Evolutionary conservation across 164 flowering plant species (phyloP).

Genomic region (Sextonia rubra): DNA sequence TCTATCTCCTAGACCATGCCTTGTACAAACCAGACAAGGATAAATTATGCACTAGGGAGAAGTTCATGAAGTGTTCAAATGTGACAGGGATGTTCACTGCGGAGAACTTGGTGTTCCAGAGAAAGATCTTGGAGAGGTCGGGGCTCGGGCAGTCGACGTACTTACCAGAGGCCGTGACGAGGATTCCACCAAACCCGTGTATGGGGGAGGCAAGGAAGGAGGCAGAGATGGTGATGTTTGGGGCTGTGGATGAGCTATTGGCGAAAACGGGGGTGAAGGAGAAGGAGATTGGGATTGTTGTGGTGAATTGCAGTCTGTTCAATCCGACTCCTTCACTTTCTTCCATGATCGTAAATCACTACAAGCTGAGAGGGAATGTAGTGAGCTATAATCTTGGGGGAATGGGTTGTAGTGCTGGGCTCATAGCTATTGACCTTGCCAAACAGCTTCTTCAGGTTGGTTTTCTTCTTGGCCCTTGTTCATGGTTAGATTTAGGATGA

Average conservation of each 20-base stretch:
- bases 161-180: constrained; percentile 53
- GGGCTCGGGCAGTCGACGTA: constrained; percentile 75
- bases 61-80: constrained; percentile 41
- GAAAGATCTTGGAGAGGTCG: constrained; percentile 60
- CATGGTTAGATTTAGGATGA: too few relatives aligned
- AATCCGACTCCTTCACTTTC: constrained; percentile 80
- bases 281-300: constrained; percentile 70
- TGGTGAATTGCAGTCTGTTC: constrained; percentile 79
- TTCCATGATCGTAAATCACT: constrained; percentile 74
- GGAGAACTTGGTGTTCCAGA: constrained; percentile 60
- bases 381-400: constrained; percentile 62
- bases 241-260: constrained; percentile 64
- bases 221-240: constrained; percentile 75
- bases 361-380: constrained; percentile 72
- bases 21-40: constrained; percentile 57
- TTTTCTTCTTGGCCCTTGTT: neutral
- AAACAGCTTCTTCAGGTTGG: constrained; percentile 65
- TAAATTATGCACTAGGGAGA: constrained; percentile 39
- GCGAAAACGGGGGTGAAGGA: constrained; percentile 62
- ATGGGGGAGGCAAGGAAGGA: constrained; percentile 82
- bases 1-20: constrained; percentile 58
- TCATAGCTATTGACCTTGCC: constrained; percentile 69
- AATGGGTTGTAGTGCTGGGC: constrained; percentile 83
- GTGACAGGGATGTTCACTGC: constrained; percentile 39
- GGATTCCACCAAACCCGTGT: constrained; percentile 56